A percentile compares a stretch with the other conserved stretches of the same genome.
Evolutionary conservation across 495 filamentous ascomycete genomes (phyloP).

Genomic region (Cercophora newfieldiana): DNA sequence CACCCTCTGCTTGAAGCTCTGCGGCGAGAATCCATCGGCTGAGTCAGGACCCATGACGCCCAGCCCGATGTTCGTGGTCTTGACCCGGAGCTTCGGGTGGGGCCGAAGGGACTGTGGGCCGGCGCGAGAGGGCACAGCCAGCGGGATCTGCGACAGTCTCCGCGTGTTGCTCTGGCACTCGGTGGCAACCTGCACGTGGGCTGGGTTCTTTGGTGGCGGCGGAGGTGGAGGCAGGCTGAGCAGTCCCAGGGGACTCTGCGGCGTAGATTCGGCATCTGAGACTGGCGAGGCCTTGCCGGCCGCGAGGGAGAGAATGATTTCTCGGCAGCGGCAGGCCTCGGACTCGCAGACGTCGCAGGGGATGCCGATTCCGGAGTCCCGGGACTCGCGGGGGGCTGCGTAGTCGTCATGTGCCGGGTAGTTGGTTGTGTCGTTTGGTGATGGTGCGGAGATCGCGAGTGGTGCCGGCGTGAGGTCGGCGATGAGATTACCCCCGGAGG

Average conservation of each 20-base stretch:
- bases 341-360: slow-evolving; percentile 19
- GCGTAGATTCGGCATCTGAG: not conserved
- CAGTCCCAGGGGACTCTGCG: not conserved
- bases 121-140: not conserved
- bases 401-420: not conserved
- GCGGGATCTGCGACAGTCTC: not conserved
- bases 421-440: not conserved
- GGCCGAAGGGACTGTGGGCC: not conserved
- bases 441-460: too few species aligned
- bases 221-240: not conserved
- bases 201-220: not conserved
- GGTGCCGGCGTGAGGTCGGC: not conserved
- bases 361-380: slow-evolving; percentile 30
- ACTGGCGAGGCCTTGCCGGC: not conserved
- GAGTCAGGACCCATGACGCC: not conserved
- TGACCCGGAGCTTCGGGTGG: slow-evolving; percentile 20
- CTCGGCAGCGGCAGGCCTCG: slow-evolving; percentile 21
- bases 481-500: not conserved
- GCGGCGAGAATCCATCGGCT: slow-evolving; percentile 26
- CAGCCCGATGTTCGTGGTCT: slow-evolving; percentile 13
- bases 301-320: not conserved
- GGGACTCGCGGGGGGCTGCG: slow-evolving; percentile 17
- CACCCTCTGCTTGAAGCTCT: slow-evolving; percentile 31
- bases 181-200: not conserved
- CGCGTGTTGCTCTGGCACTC: not conserved